Evolutionary conservation across 208 protist genomes (phyloP).

Genomic region (Wallacemonas sp.): DNA sequence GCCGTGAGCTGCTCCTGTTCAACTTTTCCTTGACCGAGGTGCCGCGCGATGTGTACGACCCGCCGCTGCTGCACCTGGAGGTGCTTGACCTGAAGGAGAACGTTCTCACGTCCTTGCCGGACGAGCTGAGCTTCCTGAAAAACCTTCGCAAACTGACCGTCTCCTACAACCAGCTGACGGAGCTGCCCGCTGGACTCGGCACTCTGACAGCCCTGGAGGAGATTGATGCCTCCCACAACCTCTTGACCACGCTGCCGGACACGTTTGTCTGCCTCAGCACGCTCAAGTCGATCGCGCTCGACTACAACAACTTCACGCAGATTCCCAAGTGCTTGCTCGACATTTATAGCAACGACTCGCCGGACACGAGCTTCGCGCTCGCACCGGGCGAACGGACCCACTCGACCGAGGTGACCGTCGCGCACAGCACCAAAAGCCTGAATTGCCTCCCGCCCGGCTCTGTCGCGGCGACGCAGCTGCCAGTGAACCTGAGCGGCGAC

Average conservation of each 20-base stretch:
- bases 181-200: constrained; percentile 74
- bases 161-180: constrained; percentile 79
- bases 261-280: constrained; percentile 66
- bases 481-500: too few species aligned
- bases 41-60: constrained; percentile 69
- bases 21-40: constrained; percentile 67
- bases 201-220: constrained; percentile 59
- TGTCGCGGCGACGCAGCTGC: constrained; percentile 7
- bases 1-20: constrained; percentile 67
- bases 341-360: constrained; percentile 23
- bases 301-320: constrained; percentile 84
- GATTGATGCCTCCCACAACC: constrained; percentile 86
- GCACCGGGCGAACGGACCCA: too few species aligned
- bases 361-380: constrained; percentile 2
- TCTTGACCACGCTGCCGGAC: constrained; percentile 55
- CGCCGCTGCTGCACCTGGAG: constrained; percentile 65
- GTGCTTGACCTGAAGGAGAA: constrained; percentile 78
- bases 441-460: background rate
- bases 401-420: constrained; percentile 5
- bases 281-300: constrained; percentile 58
- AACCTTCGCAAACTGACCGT: constrained; percentile 65
- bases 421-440: background rate
- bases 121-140: constrained; percentile 71
- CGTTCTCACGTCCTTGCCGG: constrained; percentile 54
- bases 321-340: constrained; percentile 73